A percentile compares a stretch with the other conserved stretches of the same genome.
phyloP scores from a whole-genome alignment of 768 basidiomycete species.

The Rhodotorula kratochvilovae region DNA sequence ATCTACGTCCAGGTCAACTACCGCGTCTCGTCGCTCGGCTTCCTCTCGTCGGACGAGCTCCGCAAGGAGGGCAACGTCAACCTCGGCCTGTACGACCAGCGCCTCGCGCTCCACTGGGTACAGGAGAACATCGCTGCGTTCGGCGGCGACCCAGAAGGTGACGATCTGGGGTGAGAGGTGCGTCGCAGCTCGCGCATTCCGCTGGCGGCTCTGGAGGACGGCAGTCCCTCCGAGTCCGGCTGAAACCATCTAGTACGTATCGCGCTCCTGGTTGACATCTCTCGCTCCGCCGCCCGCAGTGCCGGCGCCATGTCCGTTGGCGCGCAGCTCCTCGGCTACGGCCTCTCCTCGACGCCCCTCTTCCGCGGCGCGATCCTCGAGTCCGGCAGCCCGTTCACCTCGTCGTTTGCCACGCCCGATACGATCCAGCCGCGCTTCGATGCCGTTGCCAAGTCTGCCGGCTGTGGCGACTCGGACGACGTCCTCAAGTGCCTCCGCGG shows the following conservation, averaged over 20 bases:
- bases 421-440: background rate
- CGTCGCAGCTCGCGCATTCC: background rate
- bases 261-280: no score
- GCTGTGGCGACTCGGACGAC: constrained; percentile 13
- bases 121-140: constrained; percentile 64
- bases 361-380: constrained; percentile 36
- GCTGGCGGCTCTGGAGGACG: background rate
- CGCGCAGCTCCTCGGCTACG: constrained; percentile 23
- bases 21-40: constrained; percentile 34
- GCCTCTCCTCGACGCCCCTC: constrained; percentile 14
- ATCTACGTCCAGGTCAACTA: constrained; percentile 36
- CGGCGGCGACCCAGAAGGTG: constrained; percentile 62
- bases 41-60: constrained; percentile 17
- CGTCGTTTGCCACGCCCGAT: background rate
- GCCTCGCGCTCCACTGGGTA: constrained; percentile 58
- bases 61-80: constrained; percentile 20
- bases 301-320: constrained; percentile 28
- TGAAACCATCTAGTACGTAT: no score
- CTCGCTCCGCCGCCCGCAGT: background rate
- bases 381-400: constrained; percentile 10
- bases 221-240: no score
- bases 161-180: constrained; percentile 36
- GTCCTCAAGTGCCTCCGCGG: constrained; percentile 32
- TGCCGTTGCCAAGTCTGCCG: constrained; percentile 16
- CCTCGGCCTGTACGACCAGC: constrained; percentile 37